A percentile compares a stretch with the other conserved stretches of the same genome.
Conservation (phyloP, 2,329 filamentous ascomycete genomes). For the Xylaria sp. region DNA sequence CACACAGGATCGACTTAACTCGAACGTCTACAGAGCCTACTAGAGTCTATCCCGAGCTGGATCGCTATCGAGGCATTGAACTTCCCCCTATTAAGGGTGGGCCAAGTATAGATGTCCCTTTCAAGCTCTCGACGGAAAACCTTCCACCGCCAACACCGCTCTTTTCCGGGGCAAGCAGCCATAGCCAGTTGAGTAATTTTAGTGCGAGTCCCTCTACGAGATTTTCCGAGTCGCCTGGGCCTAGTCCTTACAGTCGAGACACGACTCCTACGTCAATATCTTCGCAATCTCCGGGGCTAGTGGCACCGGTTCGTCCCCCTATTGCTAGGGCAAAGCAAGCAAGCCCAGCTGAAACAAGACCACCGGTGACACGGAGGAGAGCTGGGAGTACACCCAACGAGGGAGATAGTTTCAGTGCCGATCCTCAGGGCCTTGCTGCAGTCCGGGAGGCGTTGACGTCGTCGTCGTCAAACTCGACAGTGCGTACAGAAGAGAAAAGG, state of each 20-base stretch:
- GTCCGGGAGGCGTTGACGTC: conserved; percentile 72
- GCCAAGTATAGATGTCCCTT: conserved; percentile 50
- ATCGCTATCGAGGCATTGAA: conserved; percentile 58
- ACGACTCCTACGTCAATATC: conserved; percentile 79
- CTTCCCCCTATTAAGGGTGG: conserved; percentile 41
- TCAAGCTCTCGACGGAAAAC: conserved; percentile 64
- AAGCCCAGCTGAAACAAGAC: conserved; percentile 59
- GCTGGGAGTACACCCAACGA: conserved; percentile 59
- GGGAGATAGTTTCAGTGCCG: conserved; percentile 46
- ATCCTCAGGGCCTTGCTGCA: conserved; percentile 62
- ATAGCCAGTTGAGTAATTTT: conserved; percentile 56
- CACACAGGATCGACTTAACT: conserved; percentile 46
- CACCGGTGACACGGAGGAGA: conserved; percentile 62
- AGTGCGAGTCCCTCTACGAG: conserved; percentile 75
- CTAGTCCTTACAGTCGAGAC: conserved; percentile 72
- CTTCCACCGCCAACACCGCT: conserved; percentile 69
- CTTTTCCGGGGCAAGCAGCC: conserved; percentile 60
- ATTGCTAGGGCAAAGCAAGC: conserved; percentile 54
- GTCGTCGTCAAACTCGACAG: conserved; percentile 72
- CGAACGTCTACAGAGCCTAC: conserved; percentile 45
- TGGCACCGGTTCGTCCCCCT: conserved; percentile 51
- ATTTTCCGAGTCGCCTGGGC: conserved; percentile 72
- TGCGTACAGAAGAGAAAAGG: conserved; percentile 55
- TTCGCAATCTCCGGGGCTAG: conserved; percentile 70
- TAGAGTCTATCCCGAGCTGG: conserved; percentile 61